Evolutionary conservation across 1,284 basidiomycete species (phyloP).

Genomic region (Cutaneotrichosporon arboriforme): DNA sequence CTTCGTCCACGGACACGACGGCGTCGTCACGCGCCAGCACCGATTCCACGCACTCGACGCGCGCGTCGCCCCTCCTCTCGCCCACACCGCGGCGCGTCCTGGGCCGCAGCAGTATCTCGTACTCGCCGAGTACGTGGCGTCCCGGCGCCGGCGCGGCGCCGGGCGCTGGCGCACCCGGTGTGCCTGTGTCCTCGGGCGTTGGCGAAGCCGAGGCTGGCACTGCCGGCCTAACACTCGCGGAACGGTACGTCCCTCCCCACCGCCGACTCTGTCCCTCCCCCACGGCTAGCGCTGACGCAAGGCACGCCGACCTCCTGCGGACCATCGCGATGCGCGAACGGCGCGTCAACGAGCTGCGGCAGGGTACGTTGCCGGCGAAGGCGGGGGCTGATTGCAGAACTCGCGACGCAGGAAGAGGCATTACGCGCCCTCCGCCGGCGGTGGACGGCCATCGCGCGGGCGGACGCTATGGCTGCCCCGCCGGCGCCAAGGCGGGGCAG

Average conservation of each 20-base stretch:
- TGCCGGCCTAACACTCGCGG: not conserved
- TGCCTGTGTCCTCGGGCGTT: not conserved
- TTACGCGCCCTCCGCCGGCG: slow-evolving; percentile 31
- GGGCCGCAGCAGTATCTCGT: not conserved
- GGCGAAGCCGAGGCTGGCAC: not conserved
- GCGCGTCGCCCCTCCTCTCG: not conserved
- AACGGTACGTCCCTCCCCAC: not conserved
- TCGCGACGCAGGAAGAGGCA: slow-evolving; percentile 32
- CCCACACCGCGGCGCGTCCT: not conserved
- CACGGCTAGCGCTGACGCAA: slow-evolving; percentile 15
- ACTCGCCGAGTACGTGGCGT: not conserved
- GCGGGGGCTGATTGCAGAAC: slow-evolving; percentile 22
- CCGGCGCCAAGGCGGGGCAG: no score
- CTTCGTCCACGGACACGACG: not conserved
- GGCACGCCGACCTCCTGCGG: slow-evolving; percentile 38
- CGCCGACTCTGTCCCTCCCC: no score
- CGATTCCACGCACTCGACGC: not conserved
- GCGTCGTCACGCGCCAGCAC: not conserved
- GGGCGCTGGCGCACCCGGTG: no score
- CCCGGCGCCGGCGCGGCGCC: no score
- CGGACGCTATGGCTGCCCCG: not conserved
- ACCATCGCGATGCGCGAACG: slow-evolving; percentile 40
- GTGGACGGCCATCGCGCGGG: slow-evolving; percentile 32
- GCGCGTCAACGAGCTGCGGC: slow-evolving; percentile 35
- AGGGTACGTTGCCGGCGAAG: slow-evolving; percentile 23